Evolutionary conservation across 2,329 filamentous ascomycete genomes (phyloP), one percentile per base, ranked within the genome.

Genomic region (Botrytis deweyae): DNA sequence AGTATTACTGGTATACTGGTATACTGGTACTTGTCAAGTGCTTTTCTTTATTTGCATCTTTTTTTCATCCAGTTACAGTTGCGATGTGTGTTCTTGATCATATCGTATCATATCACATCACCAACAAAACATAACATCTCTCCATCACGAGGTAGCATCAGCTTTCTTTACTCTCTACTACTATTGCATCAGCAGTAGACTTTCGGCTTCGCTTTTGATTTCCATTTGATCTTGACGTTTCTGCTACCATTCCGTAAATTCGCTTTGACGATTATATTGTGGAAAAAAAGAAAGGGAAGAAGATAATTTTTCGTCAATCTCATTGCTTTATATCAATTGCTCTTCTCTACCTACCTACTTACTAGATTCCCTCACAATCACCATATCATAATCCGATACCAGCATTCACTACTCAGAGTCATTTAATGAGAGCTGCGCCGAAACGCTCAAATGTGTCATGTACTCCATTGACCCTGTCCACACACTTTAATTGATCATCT

Each of bases 121-220:
- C 29, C 29, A 52, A 38, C 44, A 16, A 36, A 67, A 40, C 64
- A 52, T 66, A 44, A 38, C 42, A 55, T 38, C 44, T n/a, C 25
- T 52, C 64, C 14, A 49, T 36, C 29, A 52, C 44, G 44, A 67
- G 44, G 22, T 55, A 40, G 22, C 46, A 67, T 67, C 65, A 29
- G 18, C 38, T 67, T 40, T 55, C 22, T 38, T 52, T 10, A 29
- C 29, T 52, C 65, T 67, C 46, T 29, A 38, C 36, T 40, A 40
- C 65, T 68, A 55, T 68, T 29, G 46, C 65, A 68, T 55, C 65
- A 55, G 65, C 46, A 55, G 49, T 40, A 68, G 65, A 55, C 46
- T 55, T 55, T 68, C 46, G 25, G n/a, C 55, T 55, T 68, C 65
- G 46, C 20, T 55, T 55, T 67, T 22, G 16, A 7, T 18, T 52